Base-by-base conservation (phyloP, 371 early-diverging fungal species). In the Syncephalastrum monosporum region DNA sequence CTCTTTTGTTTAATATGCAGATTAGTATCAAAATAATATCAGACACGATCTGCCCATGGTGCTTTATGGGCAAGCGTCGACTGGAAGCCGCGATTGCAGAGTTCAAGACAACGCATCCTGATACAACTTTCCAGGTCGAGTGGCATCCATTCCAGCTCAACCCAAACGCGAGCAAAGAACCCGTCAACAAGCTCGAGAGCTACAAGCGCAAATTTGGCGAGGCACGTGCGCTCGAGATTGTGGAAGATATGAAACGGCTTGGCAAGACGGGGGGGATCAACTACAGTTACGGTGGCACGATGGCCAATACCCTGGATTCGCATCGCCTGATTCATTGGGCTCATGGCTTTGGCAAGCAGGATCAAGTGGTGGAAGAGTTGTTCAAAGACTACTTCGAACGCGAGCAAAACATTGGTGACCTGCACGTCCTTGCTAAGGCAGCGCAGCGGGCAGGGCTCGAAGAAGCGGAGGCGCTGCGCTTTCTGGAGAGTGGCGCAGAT, bases 81-180 rank as follows among this genome's bases (percentile, higher is more conserved):
- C 60, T 90, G 4, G 86, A 87, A 61, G 80, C 68, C 60, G 90
- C 90, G 12, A 80, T 89, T 33, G 55, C 57, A 1, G 50, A 65
- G 38, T 75, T 79, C 56, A 77, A 75, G 43, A 53, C 67, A 1
- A 77, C 63, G 24, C 57, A 84, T 71, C 71, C 81, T 3, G 71
- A 77, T 13, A 75, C 85, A 1, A 56, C 71, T 0, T 81, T 87
- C 50, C 64, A 76, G 27, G 57, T 87, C 14, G 68, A 73, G 47
- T 90, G 82, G 76, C 74, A 72, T 52, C 91, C 91, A 2, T 90
- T 71, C 59, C 81, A 86, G 65, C 77, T 89, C 5, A 76, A 87
- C 24, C 68, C 86, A 29, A 61, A 59, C 4, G 74, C 72, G 25
- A 70, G 59, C n/a, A 41, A 53, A 14, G 64, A 67, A 13, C 71